Base-by-base conservation (phyloP, 768 basidiomycete genomes). In the Phlegmacium glaucopus region DNA sequence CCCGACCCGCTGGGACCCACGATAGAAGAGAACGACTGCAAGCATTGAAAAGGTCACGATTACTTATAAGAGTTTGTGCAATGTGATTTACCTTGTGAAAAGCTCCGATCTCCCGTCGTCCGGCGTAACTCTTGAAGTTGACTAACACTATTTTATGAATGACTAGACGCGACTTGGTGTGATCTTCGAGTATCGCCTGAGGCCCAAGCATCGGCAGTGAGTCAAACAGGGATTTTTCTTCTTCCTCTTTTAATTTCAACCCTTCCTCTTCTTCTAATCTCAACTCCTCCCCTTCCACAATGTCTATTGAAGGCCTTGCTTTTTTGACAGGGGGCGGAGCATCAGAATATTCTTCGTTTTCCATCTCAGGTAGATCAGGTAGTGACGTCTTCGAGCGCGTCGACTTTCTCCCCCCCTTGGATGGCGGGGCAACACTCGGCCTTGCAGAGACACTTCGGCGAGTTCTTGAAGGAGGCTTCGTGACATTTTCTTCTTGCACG, bases 1-100 rank as follows among this genome's bases (percentile, higher is more conserved):
- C 96, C 96, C 5, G 90, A 94, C 11, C 96, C 95, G 60, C 98
- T 99, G 1, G 96, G 95, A 2, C 96, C 96, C 5, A 98, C 95
- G 54, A 99, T 97, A 1, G 94, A 82, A 11, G 93, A 95, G 70
- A 99, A 99, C 1, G 94, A 96, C 94, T 96, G 60, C 0, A 41
- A n/a, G 13, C 42, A 36, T 22, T 22, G 22, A 22, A 22, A 22
- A 22, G 22, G 22, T 22, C 5, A 22, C 2, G 2, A 2, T 22
- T 22, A 22, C 22, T 22, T 22, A 5, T 22, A 22, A 5, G 22
- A 16, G 9, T 22, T 39, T 5, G 3, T 36, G 27, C 9, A 12
- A 48, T 36, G 45, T 34, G 11, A n/a, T 66, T 15, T 53, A 89
- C 93, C 74, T 97, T 98, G 69, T 99, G 96, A 68, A 99, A 99